phyloP scores from a whole-genome alignment of 352 stramenopile species.

The Phytophthora boehmeriae region DNA sequence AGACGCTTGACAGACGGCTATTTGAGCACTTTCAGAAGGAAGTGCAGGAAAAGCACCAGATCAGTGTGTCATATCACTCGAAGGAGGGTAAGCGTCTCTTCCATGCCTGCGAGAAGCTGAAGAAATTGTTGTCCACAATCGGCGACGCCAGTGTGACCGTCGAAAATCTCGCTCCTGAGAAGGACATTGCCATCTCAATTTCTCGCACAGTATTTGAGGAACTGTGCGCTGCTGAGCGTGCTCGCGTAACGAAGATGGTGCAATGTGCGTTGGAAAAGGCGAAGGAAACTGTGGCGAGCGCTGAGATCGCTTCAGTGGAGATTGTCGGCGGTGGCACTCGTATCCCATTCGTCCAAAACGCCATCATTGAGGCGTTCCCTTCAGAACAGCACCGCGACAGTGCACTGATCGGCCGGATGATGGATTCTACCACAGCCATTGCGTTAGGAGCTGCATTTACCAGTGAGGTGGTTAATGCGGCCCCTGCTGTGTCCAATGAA shows the following conservation, averaged over 20 bases:
- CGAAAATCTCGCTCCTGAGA: slow-evolving; percentile 84
- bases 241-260: slow-evolving; percentile 62
- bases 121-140: slow-evolving; percentile 91
- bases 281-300: slow-evolving; percentile 43
- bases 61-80: slow-evolving; percentile 58
- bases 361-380: slow-evolving; percentile 69
- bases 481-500: slow-evolving; percentile 23
- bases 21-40: slow-evolving; percentile 84
- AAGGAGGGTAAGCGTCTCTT: slow-evolving; percentile 90
- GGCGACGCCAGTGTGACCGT: slow-evolving; percentile 76
- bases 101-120: slow-evolving; percentile 86
- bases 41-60: slow-evolving; percentile 56
- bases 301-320: slow-evolving; percentile 75
- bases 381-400: slow-evolving; percentile 38
- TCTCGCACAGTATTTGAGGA: slow-evolving; percentile 75
- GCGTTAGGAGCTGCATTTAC: slow-evolving; percentile 76
- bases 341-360: slow-evolving; percentile 84
- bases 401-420: slow-evolving; percentile 78
- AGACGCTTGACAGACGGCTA: slow-evolving; percentile 78
- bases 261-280: slow-evolving; percentile 49
- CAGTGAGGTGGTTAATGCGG: slow-evolving; percentile 28
- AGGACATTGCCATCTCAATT: slow-evolving; percentile 80
- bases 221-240: slow-evolving; percentile 58
- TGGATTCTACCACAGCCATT: slow-evolving; percentile 88
- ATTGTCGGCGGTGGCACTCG: slow-evolving; percentile 91